Percentiles rank a stretch among this genome's conserved stretches.
Conservation (phyloP, 2,329 filamentous ascomycete species). For the Fusarium sp. region DNA sequence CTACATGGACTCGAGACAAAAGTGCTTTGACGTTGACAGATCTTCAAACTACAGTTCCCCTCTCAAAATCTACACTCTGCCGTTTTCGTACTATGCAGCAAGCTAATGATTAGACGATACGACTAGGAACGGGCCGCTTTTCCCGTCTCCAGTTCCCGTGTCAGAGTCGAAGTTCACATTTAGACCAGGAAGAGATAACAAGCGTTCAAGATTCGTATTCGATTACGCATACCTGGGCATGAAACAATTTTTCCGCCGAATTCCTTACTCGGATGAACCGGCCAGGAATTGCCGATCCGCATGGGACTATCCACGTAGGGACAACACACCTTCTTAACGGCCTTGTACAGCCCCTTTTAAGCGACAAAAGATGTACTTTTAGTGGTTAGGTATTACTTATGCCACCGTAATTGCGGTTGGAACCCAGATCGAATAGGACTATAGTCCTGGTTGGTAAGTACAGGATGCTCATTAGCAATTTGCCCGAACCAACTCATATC, state of each 20-base stretch:
- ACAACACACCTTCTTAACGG: too few relatives aligned
- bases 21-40: background rate
- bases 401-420: too few relatives aligned
- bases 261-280: too few relatives aligned
- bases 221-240: background rate
- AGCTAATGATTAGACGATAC: background rate
- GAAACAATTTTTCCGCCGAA: accelerated
- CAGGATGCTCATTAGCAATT: too few relatives aligned
- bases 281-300: too few relatives aligned
- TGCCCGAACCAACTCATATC: too few relatives aligned
- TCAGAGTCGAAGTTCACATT: background rate
- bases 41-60: background rate
- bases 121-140: background rate
- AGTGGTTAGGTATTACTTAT: too few relatives aligned
- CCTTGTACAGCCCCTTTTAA: too few relatives aligned
- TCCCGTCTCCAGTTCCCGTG: background rate
- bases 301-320: too few relatives aligned
- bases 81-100: accelerated
- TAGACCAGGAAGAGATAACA: accelerated
- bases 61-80: background rate
- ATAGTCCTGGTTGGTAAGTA: too few relatives aligned
- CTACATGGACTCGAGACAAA: background rate
- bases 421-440: too few relatives aligned
- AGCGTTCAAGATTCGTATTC: background rate
- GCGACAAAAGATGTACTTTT: too few relatives aligned